Percentiles rank a stretch among this genome's conserved stretches.
These are phyloP conservation scores for Oenanthe javanica DNA, from an alignment of 140 eudicot genomes.

Conservation along the genomic window DNA sequence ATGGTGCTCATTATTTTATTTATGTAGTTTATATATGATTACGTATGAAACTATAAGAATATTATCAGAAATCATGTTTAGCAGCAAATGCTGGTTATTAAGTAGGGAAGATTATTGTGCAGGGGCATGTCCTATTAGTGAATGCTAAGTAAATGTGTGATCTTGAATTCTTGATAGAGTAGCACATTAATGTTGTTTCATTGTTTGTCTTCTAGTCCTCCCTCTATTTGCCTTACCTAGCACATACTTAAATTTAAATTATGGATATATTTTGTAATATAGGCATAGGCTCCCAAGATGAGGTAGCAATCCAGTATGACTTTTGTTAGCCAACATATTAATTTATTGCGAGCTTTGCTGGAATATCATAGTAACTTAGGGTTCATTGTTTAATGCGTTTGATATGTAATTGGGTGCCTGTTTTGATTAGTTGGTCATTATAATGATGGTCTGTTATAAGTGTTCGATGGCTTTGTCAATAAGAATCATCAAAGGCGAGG, in stretches of 20 bases:
- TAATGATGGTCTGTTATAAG: neutral
- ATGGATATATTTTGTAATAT: neutral
- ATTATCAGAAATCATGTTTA: neutral
- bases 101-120: neutral
- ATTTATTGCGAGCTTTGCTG: neutral
- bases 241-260: neutral
- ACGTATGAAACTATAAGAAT: neutral
- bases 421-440: neutral
- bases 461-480: too few species aligned
- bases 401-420: neutral
- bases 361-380: neutral
- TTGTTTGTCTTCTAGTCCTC: neutral
- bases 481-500: neutral
- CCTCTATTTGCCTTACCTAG: neutral
- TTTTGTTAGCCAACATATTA: neutral
- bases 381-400: neutral
- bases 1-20: neutral
- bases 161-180: neutral
- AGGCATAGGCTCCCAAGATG: slow-evolving; percentile 1
- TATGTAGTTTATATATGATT: neutral
- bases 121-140: neutral
- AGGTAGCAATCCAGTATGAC: neutral
- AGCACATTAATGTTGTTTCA: neutral
- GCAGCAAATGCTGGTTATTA: neutral
- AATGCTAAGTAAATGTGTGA: neutral